Evolutionary conservation across 2,329 filamentous ascomycete species (phyloP), one percentile per base, ranked within the genome.

Genomic region (Neurospora sp.): DNA sequence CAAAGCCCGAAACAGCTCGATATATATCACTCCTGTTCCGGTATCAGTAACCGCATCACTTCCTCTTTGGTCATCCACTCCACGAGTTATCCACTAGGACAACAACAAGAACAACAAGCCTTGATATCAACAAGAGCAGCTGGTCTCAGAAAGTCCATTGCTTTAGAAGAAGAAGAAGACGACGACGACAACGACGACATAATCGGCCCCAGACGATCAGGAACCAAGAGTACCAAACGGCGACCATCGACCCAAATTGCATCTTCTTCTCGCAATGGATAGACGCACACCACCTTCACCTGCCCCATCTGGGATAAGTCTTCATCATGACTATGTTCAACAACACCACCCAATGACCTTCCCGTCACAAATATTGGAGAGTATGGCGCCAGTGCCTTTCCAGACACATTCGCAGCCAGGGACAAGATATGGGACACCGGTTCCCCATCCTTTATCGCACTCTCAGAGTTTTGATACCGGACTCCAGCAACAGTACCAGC

Each of bases 231-330:
- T 52, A 36, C 23, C 52, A 62, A 62, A 33, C 52, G 23, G 36
- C 52, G 52, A 62, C 28, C 28, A 33, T 15, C 46, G 46, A 62
- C 15, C 28, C 23, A 19, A 5, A 46, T 19, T 46, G n/a, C 41
- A 46, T 11, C 11, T 19, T 10, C 19, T n/a, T n/a, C n/a, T 46
- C 28, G 52, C 23, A 62, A 62, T 62, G 52, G 52, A 62, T 62
- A 62, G 52, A 36, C 28, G 76, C 68, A 76, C 78, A 65, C 80
- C 83, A 41, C 81, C 80, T 62, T 85, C 85, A 28, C 84, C 85
- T 70, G 81, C 82, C 69, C 81, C 81, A 23, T 82, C 81, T 28
- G 52, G 52, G 23, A 62, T 62, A 62, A 62, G 52, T 62, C 52
- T 62, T 62, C 52, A 62, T 36, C 52, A 62, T 62, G 28, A 36